Base-by-base conservation (phyloP, 345 rosid genomes). In the Carallia brachiata region DNA sequence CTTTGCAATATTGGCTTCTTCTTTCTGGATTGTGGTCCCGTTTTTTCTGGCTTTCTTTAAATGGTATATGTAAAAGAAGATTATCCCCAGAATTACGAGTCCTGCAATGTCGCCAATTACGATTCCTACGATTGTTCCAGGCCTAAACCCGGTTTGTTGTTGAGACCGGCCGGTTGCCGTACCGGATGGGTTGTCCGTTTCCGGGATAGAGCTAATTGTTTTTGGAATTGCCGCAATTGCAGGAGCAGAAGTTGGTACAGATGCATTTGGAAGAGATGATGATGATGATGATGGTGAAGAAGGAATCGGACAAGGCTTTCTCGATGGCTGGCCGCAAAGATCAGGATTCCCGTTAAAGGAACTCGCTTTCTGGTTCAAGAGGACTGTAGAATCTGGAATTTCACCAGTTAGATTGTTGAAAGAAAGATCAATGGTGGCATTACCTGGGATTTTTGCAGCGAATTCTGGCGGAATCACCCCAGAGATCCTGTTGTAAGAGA, bases 381-480 rank as follows among this genome's bases (percentile, higher is more conserved):
- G 80, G 58, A 86, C 80, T 3, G 9, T 67, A 0, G 78, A 78
- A 61, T 84, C 83, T 2, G 96, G 97, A 32, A 95, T 82, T 77
- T 87, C 73, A 36, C 99, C 97, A 0, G 87, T 73, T 16, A 95
- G 80, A 36, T 84, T 87, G 79, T 95, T 95, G 70, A 74, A 92
- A 6, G 97, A 95, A 67, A 95, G 81, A 79, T 92, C 97, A 6
- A 92, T 74, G 6, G 81, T 83, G 19, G 97, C 88, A 55, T 83
- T 85, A 17, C 70, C 83, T 0, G 90, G 92, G n/a, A 92, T 83
- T 55, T 79, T 78, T 32, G 74, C 75, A 1, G 82, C 83, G 69
- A 91, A 91, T 75, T 80, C 73, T 0, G 75, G 52, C 16, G 93
- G 90, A 62, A 92, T 90, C 73, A 66, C 72, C 1, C 93, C 93